phyloP scores from a whole-genome alignment of 805 yeast species.

The Candida koratica region DNA sequence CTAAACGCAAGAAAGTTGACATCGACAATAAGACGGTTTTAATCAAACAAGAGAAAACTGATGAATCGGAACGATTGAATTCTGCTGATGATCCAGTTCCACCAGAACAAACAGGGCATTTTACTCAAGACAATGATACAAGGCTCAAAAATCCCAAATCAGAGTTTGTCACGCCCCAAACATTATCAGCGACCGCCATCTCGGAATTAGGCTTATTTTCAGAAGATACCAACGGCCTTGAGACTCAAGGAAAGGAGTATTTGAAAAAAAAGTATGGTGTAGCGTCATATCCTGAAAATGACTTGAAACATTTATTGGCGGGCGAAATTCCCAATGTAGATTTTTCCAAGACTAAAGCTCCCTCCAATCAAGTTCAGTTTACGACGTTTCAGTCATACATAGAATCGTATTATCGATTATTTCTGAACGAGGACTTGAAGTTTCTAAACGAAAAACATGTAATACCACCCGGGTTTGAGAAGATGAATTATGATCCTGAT shows the following conservation, averaged over 20 bases:
- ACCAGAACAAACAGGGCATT: conserved; percentile 44
- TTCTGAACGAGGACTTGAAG: conserved; percentile 75
- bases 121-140: conserved; percentile 53
- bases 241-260: conserved; percentile 68
- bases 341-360: conserved; percentile 69
- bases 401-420: conserved; percentile 79
- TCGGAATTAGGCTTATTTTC: conserved; percentile 61
- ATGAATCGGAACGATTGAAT: conserved; percentile 16
- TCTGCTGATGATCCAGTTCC: conserved; percentile 37
- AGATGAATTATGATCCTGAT: conserved; percentile 55
- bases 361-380: conserved; percentile 85
- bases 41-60: conserved; percentile 1
- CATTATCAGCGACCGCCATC: conserved; percentile 60
- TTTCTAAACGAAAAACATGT: conserved; percentile 62
- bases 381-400: conserved; percentile 80
- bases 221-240: conserved; percentile 56
- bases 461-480: conserved; percentile 48
- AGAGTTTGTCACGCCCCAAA: conserved; percentile 68
- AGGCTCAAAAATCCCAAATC: conserved; percentile 66
- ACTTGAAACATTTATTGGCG: conserved; percentile 71
- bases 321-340: conserved; percentile 87
- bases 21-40: background rate
- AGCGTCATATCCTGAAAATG: conserved; percentile 80
- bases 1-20: conserved; percentile 2
- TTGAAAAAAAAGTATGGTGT: conserved; percentile 78